Evolutionary conservation across 306 rosid genomes (phyloP).

Genomic region (Cajanus cajan): DNA sequence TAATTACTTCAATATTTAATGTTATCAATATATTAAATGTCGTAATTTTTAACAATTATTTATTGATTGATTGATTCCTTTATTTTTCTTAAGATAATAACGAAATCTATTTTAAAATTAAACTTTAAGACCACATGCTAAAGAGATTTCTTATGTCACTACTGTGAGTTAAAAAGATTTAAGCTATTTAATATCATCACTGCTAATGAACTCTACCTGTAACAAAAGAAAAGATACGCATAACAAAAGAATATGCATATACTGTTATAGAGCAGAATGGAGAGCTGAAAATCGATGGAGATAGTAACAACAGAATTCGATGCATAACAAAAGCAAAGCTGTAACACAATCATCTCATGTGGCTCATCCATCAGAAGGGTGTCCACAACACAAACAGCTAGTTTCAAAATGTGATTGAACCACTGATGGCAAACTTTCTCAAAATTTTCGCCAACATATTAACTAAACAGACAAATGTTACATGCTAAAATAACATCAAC

Average conservation of each 20-base stretch:
- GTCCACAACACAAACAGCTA: slow-evolving; percentile 49
- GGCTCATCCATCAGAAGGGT: slow-evolving; percentile 13
- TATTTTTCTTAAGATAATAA: not conserved
- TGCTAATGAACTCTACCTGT: not conserved
- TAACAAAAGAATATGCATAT: no score
- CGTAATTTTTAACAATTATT: no score
- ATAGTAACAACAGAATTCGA: not conserved
- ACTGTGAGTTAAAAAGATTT: not conserved
- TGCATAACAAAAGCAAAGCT: slow-evolving; percentile 16
- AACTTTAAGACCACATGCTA: not conserved
- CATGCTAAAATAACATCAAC: slow-evolving; percentile 49
- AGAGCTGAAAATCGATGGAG: not conserved
- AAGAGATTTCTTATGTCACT: not conserved
- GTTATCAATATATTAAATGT: not conserved
- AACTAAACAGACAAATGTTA: slow-evolving; percentile 47
- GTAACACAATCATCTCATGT: slow-evolving; percentile 5
- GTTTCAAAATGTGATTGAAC: slow-evolving; percentile 44
- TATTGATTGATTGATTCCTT: not conserved
- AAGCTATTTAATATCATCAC: no score
- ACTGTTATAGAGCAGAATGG: not conserved
- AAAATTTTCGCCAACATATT: slow-evolving; percentile 52
- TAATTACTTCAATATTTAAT: no score
- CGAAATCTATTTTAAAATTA: not conserved
- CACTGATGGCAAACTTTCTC: slow-evolving; percentile 43
- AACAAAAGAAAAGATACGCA: not conserved